phyloP scores from a whole-genome alignment of 2,329 filamentous ascomycete species.

The Macrophomina tecta region DNA sequence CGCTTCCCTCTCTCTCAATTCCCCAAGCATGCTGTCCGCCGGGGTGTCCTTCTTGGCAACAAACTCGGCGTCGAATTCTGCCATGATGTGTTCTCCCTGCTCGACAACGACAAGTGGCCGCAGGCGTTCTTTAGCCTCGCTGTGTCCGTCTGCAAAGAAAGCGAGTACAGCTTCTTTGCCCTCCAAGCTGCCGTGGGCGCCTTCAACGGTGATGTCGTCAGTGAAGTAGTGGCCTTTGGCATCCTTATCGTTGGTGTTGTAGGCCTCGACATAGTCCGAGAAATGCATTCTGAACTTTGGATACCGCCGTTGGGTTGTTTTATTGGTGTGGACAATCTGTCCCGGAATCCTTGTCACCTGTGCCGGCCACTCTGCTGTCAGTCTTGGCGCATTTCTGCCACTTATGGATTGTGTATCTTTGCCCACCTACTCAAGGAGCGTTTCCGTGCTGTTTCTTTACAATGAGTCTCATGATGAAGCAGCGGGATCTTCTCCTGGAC shows the following conservation, averaged over 20 bases:
- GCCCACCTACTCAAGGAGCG: neutral
- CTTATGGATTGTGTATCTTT: neutral
- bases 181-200: neutral
- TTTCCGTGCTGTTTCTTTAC: neutral
- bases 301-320: neutral
- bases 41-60: neutral
- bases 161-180: neutral
- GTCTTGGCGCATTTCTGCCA: neutral
- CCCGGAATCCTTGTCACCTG: neutral
- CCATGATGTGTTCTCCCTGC: neutral
- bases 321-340: too few relatives aligned
- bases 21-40: neutral
- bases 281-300: neutral
- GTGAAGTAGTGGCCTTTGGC: neutral
- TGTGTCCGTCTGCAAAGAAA: neutral
- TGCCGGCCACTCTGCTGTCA: neutral
- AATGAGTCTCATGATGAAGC: neutral
- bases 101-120: neutral
- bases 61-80: slow-evolving; percentile 8
- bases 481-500: neutral
- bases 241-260: neutral
- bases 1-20: neutral
- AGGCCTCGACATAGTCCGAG: neutral
- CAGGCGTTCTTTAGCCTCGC: neutral
- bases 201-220: neutral